phyloP scores from a whole-genome alignment of 2,329 filamentous ascomycete species.

The Chaetomium strumarium region DNA sequence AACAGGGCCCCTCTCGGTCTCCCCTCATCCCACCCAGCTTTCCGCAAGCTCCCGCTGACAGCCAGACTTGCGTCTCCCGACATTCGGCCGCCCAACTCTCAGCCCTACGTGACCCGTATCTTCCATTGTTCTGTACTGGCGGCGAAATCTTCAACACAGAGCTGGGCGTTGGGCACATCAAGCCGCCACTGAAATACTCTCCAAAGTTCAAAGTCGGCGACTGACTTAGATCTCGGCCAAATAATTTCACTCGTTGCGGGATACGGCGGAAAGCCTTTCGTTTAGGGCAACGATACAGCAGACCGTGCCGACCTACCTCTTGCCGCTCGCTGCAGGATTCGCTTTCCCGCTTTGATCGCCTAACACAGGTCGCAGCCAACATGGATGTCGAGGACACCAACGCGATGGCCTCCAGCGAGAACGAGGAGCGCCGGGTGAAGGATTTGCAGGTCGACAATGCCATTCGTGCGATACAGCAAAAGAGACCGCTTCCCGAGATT shows the following conservation, averaged over 20 bases:
- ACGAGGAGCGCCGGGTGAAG: constrained; percentile 42
- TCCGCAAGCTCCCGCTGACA: constrained; percentile 23
- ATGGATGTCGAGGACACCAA: constrained; percentile 37
- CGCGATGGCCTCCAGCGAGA: constrained; percentile 34
- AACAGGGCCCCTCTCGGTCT: constrained; percentile 10
- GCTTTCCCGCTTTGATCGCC: neutral
- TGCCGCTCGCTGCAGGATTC: neutral
- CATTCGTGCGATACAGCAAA: constrained; percentile 85
- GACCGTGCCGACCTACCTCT: neutral
- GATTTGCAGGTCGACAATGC: constrained; percentile 73
- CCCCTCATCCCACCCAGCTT: constrained; percentile 21
- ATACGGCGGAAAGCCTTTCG: constrained; percentile 11
- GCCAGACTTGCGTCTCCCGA: constrained; percentile 19
- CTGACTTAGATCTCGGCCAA: constrained; percentile 1
- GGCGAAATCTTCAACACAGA: neutral
- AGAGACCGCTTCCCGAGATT: constrained; percentile 94
- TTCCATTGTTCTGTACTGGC: constrained; percentile 11
- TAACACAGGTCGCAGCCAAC: neutral
- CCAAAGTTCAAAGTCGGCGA: neutral
- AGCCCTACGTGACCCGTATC: constrained; percentile 26
- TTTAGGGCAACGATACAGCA: neutral
- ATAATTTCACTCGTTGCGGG: constrained; percentile 12
- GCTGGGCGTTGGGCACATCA: neutral
- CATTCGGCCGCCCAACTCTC: constrained; percentile 25
- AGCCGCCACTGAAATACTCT: neutral